Evolutionary conservation across 345 rosid genomes (phyloP).

Genomic region (Eucalyptus cloeziana): DNA sequence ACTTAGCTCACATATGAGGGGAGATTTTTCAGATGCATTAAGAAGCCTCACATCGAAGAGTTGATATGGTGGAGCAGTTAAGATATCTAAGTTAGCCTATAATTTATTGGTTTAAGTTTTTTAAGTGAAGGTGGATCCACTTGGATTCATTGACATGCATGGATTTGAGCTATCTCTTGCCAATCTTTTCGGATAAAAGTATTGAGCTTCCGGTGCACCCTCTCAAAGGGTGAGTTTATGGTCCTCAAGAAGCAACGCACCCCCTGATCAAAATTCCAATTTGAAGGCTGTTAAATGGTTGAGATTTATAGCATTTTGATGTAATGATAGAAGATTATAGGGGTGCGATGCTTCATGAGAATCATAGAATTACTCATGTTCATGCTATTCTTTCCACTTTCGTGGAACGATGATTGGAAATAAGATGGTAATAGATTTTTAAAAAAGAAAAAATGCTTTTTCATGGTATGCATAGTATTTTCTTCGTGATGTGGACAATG

Average conservation of each 20-base stretch:
- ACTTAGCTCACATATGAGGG: too few species aligned
- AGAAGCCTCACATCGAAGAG: too few species aligned
- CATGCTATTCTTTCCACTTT: neutral
- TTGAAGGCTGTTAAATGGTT: neutral
- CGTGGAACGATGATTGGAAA: neutral
- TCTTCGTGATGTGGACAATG: neutral
- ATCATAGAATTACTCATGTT: neutral
- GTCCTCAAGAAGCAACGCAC: neutral
- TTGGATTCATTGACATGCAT: too few species aligned
- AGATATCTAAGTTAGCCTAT: too few species aligned
- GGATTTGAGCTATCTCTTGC: too few species aligned
- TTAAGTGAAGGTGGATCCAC: too few species aligned
- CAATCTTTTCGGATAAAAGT: too few species aligned
- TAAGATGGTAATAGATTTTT: neutral
- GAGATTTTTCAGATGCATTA: too few species aligned
- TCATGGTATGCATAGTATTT: neutral
- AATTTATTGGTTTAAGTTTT: too few species aligned
- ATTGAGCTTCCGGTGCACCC: too few species aligned
- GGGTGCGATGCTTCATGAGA: neutral
- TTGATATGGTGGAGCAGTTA: too few species aligned
- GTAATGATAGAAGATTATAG: neutral
- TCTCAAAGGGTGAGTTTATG: neutral
- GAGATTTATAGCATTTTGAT: neutral
- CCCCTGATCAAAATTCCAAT: neutral
- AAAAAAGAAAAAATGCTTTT: neutral